Evolutionary conservation across 257 asterid species (phyloP).

Genomic region (Solanum pinnatisectum): DNA sequence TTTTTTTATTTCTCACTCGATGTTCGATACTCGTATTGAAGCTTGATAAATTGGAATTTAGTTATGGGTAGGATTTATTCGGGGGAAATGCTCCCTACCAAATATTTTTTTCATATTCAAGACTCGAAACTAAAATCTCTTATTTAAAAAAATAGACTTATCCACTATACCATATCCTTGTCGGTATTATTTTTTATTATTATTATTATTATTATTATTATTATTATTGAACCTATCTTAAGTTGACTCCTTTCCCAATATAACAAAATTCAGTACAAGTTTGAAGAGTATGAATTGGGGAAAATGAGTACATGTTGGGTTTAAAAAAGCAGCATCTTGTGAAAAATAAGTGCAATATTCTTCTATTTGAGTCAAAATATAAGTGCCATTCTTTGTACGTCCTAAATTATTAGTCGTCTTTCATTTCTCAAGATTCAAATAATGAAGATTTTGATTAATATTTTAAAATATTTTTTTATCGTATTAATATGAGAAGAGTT

Average conservation of each 20-base stretch:
- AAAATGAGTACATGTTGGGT: neutral
- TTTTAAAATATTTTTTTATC: neutral
- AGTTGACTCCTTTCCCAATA: neutral
- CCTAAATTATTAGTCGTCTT: neutral
- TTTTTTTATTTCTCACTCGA: neutral
- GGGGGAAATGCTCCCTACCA: fast-evolving
- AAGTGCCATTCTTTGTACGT: neutral
- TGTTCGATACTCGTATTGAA: neutral
- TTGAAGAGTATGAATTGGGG: neutral
- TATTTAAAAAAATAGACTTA: neutral
- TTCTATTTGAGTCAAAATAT: neutral
- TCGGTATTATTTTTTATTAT: too few relatives aligned
- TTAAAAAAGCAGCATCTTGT: neutral
- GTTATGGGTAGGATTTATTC: neutral
- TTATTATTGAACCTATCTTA: neutral
- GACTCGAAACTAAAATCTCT: fast-evolving
- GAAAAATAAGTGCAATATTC: neutral
- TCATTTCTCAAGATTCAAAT: neutral
- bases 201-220: neutral
- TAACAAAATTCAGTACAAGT: neutral
- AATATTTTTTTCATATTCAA: neutral
- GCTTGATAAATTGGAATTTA: neutral
- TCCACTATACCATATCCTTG: neutral
- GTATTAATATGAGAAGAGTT: neutral
- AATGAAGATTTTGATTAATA: neutral